phyloP scores from a whole-genome alignment of 371 early-diverging fungal species.

The Mucor racemosus region DNA sequence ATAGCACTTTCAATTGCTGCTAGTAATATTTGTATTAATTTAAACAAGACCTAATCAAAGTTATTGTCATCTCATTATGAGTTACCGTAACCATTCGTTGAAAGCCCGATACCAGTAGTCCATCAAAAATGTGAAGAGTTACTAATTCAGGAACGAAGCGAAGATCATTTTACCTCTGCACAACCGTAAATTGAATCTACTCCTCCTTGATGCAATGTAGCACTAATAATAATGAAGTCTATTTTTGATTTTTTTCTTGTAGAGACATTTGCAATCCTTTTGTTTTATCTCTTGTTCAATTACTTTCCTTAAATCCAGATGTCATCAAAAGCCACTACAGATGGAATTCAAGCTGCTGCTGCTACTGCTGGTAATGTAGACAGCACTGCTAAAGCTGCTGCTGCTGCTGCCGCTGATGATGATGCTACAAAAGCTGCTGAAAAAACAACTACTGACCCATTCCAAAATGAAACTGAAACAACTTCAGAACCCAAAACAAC shows the following conservation, averaged over 20 bases:
- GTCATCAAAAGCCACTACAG: conserved; percentile 5
- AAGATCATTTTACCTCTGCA: conserved; percentile 11
- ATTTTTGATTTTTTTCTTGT: neutral
- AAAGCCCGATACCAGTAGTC: neutral
- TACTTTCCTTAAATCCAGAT: neutral
- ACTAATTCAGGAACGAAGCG: conserved; percentile 10
- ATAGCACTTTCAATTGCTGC: neutral
- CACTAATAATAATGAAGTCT: conserved; percentile 10
- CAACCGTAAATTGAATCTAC: neutral
- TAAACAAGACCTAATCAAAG: neutral
- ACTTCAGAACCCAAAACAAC: neutral
- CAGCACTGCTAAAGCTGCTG: neutral
- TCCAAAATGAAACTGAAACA: neutral
- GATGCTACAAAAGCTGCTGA: neutral
- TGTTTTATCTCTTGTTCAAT: neutral
- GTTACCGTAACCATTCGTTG: neutral
- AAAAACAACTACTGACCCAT: neutral
- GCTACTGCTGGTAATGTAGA: neutral
- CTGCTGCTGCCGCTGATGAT: conserved; percentile 1
- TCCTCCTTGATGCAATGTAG: conserved; percentile 23
- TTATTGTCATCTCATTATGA: neutral
- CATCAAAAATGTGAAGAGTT: conserved; percentile 11
- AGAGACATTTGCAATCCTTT: neutral
- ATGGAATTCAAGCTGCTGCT: conserved; percentile 4
- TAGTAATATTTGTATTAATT: neutral